A percentile compares a stretch with the other conserved stretches of the same genome.
Conservation (phyloP, 768 basidiomycete species). For the Paxillus involutus region DNA sequence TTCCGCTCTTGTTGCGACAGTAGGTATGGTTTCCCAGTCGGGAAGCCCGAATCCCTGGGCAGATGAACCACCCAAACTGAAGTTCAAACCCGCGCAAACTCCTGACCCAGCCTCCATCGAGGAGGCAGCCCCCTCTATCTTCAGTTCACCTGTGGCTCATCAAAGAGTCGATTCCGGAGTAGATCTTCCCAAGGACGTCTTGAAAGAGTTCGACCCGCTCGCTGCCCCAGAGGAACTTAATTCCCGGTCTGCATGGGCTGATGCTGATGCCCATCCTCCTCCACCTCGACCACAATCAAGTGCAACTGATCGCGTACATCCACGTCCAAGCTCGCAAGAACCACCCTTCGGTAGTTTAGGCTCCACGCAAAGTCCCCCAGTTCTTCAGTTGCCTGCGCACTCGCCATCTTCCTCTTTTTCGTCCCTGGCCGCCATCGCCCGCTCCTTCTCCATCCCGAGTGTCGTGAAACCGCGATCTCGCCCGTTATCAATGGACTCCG, state of each 20-base stretch:
- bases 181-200: constrained; percentile 36
- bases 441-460: constrained; percentile 57
- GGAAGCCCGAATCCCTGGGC: constrained; percentile 19
- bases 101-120: constrained; percentile 48
- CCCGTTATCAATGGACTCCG: constrained; percentile 62
- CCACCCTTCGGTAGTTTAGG: not conserved
- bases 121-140: constrained; percentile 37
- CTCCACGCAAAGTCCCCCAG: constrained; percentile 24
- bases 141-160: constrained; percentile 16
- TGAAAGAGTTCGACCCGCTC: constrained; percentile 71
- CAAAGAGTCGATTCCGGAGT: constrained; percentile 10
- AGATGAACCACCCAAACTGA: constrained; percentile 9
- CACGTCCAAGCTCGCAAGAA: constrained; percentile 9
- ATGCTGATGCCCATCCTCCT: constrained; percentile 56
- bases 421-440: constrained; percentile 65
- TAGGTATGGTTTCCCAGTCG: not conserved
- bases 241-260: constrained; percentile 66
- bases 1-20: not conserved
- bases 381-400: constrained; percentile 12
- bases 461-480: constrained; percentile 42
- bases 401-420: constrained; percentile 45
- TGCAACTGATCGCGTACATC: constrained; percentile 2
- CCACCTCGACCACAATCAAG: constrained; percentile 34
- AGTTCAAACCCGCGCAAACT: constrained; percentile 20
- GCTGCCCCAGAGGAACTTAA: constrained; percentile 55